Conservation (phyloP, 495 filamentous ascomycete species). For the Lasiosphaeria miniovina region DNA sequence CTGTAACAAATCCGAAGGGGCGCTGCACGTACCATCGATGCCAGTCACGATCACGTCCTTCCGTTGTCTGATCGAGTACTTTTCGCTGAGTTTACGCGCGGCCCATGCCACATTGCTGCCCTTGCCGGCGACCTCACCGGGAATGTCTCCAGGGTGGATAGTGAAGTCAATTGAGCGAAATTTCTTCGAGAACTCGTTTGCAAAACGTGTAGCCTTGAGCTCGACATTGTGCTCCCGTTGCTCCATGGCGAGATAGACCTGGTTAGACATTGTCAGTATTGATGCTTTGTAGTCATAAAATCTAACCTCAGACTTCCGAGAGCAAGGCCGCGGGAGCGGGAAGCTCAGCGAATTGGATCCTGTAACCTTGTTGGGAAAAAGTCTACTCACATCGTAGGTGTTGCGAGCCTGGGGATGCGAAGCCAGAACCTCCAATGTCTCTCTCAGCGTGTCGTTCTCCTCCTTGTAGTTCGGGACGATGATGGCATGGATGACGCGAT, state of each 20-base stretch:
- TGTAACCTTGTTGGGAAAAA: constrained; percentile 11
- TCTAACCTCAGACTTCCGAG: background rate
- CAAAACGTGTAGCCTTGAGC: constrained; percentile 52
- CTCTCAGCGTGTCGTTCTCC: constrained; percentile 59
- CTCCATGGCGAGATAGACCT: constrained; percentile 75
- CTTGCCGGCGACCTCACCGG: constrained; percentile 63
- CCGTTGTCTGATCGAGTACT: constrained; percentile 46
- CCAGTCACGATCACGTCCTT: constrained; percentile 65
- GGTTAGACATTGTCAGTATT: constrained; percentile 19
- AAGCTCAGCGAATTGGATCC: too few relatives aligned
- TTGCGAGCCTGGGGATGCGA: constrained; percentile 59
- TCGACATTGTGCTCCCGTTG: constrained; percentile 52
- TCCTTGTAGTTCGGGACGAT: constrained; percentile 70
- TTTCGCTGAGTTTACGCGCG: constrained; percentile 57
- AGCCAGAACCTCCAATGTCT: constrained; percentile 63
- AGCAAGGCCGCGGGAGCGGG: too few relatives aligned
- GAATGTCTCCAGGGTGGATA: constrained; percentile 58
- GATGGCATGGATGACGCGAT: constrained; percentile 58
- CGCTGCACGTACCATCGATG: constrained; percentile 58
- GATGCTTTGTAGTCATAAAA: background rate
- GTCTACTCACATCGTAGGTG: constrained; percentile 59
- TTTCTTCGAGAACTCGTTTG: constrained; percentile 53
- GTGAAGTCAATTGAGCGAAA: constrained; percentile 61
- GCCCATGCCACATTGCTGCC: constrained; percentile 68
- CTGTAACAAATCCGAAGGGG: background rate